Evolutionary conservation across 805 yeast species (phyloP), one percentile per base, ranked within the genome.

Genomic region (Zygotorulaspora chibaensis): DNA sequence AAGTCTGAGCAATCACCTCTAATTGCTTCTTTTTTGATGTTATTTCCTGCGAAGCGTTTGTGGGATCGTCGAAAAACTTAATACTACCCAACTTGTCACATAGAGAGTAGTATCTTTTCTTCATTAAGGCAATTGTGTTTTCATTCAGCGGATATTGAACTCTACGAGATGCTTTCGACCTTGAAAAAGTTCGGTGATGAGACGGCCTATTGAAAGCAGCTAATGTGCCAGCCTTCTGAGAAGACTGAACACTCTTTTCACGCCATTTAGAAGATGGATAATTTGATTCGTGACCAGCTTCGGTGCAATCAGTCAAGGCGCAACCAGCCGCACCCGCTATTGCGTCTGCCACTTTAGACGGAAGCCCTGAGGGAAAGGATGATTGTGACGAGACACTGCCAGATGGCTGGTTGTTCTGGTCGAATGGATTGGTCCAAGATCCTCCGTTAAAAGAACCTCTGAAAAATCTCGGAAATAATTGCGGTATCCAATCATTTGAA

Each of bases 361-460:
- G 59, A 26, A 54, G 38, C 3, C 50, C 53, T n/a, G 20, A 13
- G n/a, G 18, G 20, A 13, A 16, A 33, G 5, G 36, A 33, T 10
- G 16, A 13, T 10, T 33, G 36, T 3, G 36, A 33, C 6, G 36
- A 33, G 13, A 33, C 20, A 33, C 36, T 33, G 7, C 13, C 34
- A 3, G n/a, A n/a, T 9, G 29, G 17, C 11, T 25, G 35, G 28
- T 53, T 46, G 16, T 50, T 46, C 18, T 49, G 45, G 52, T 79
- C 76, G 53, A 83, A 82, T 20, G 86, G 87, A 55, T 83, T 84
- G 39, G 78, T 75, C 83, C 89, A 84, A 49, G 82, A 81, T n/a
- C 90, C 91, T 13, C 89, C 91, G 54, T 81, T 81, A 60, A 81
- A 84, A 44, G 76, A 79, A 25, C 80, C 80, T 35, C 75, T 71